Evolutionary conservation across 2,329 filamentous ascomycete genomes (phyloP).

Genomic region (Lasiodiplodia hormozganensis): DNA sequence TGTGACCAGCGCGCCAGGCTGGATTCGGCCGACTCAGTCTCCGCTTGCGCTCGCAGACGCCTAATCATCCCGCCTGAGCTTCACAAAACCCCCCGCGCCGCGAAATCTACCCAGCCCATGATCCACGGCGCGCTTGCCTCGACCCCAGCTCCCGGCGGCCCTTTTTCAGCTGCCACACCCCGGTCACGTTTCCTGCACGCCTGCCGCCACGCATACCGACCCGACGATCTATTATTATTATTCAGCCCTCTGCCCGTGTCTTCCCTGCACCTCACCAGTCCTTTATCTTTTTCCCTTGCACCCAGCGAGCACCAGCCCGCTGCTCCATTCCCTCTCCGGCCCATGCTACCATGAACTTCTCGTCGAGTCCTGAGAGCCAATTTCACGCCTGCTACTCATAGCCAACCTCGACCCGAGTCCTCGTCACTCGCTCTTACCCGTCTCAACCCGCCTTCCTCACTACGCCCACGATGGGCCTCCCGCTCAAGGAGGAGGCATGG

Average conservation of each 20-base stretch:
- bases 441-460: background rate
- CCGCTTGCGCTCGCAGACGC: constrained; percentile 24
- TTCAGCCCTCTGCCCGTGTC: constrained; percentile 4
- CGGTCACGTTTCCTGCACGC: background rate
- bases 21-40: constrained; percentile 10
- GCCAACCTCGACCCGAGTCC: background rate
- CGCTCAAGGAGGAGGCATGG: constrained; percentile 54
- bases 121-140: constrained; percentile 14
- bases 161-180: constrained; percentile 14
- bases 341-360: constrained; percentile 29
- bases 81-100: constrained; percentile 20
- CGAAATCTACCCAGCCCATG: constrained; percentile 17
- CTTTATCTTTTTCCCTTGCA: background rate
- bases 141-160: background rate
- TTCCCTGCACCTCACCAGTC: background rate
- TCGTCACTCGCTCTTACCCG: constrained; percentile 1
- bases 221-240: constrained; percentile 19
- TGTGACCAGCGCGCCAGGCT: constrained; percentile 12
- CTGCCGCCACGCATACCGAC: constrained; percentile 5
- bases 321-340: background rate
- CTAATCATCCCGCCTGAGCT: constrained; percentile 6
- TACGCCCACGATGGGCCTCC: constrained; percentile 21
- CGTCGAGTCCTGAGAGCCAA: constrained; percentile 27
- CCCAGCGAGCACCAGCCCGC: constrained; percentile 8
- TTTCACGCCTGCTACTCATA: constrained; percentile 30